These are phyloP conservation scores for Ganoderma lingzhi DNA, from an alignment of 1,284 basidiomycete genomes.

Conservation along the genomic window DNA sequence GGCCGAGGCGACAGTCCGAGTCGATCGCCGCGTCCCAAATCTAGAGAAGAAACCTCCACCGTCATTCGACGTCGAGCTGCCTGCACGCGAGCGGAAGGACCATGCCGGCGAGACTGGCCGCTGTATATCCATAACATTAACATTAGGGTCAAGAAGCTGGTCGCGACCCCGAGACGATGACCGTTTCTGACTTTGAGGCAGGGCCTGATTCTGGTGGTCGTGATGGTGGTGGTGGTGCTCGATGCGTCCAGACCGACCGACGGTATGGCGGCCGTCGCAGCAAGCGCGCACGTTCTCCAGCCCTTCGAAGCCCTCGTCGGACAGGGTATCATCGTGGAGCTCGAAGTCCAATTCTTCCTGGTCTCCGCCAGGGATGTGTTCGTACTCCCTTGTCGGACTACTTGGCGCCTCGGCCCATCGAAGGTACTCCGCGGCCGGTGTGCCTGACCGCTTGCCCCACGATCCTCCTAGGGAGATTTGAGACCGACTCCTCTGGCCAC, in stretches of 20 bases:
- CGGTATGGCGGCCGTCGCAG: conserved; percentile 92
- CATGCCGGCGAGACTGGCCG: conserved; percentile 80
- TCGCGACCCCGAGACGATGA: conserved; percentile 39
- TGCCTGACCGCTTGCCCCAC: conserved; percentile 85
- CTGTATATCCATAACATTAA: conserved; percentile 53
- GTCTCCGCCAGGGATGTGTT: conserved; percentile 58
- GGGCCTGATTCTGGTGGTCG: conserved; percentile 1
- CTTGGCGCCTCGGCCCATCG: conserved; percentile 77
- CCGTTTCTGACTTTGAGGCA: conserved; percentile 41
- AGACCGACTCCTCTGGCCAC: conserved; percentile 77
- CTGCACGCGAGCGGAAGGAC: conserved; percentile 81
- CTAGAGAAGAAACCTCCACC: conserved; percentile 71
- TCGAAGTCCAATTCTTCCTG: conserved; percentile 86
- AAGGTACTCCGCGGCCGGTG: conserved; percentile 89
- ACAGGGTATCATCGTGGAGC: conserved; percentile 75
- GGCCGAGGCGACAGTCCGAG: conserved; percentile 50
- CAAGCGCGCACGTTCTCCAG: conserved; percentile 95
- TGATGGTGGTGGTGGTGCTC: conserved; percentile 67
- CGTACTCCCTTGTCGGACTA: conserved; percentile 73
- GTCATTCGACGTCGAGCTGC: conserved; percentile 72
- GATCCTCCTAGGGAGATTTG: conserved; percentile 77
- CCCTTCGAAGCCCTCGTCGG: conserved; percentile 90
- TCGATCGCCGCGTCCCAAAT: conserved; percentile 75
- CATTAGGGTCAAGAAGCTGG: conserved; percentile 56
- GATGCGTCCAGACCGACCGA: conserved; percentile 60